A percentile compares a stretch with the other conserved stretches of the same genome.
phyloP scores from a whole-genome alignment of 2,329 filamentous ascomycete genomes.

The Aureobasidium sp. region DNA sequence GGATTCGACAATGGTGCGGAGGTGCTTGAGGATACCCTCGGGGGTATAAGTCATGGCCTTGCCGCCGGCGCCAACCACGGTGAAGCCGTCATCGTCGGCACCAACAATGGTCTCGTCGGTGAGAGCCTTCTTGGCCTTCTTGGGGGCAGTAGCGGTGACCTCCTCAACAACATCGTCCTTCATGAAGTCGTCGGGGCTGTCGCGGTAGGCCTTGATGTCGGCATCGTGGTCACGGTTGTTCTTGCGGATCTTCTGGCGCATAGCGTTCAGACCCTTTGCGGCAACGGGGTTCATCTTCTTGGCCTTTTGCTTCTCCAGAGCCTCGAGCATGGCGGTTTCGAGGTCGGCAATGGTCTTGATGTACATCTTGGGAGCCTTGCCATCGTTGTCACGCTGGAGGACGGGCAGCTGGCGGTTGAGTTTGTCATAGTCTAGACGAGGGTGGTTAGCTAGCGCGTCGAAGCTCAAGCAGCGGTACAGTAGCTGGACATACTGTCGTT shows the following conservation, averaged over 20 bases:
- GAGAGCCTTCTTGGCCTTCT: conserved; percentile 38
- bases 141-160: conserved; percentile 45
- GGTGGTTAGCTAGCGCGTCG: neutral
- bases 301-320: conserved; percentile 87
- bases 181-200: conserved; percentile 81
- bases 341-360: conserved; percentile 88
- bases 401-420: conserved; percentile 45
- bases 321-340: conserved; percentile 90
- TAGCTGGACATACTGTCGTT: conserved; percentile 21
- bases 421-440: conserved; percentile 46
- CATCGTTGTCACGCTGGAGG: conserved; percentile 49
- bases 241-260: conserved; percentile 98
- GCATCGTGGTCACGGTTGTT: conserved; percentile 90
- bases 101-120: conserved; percentile 43
- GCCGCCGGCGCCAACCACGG: conserved; percentile 79
- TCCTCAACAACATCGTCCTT: conserved; percentile 72
- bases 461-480: neutral
- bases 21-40: conserved; percentile 96
- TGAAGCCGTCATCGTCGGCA: conserved; percentile 78
- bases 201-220: conserved; percentile 80
- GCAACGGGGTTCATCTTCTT: conserved; percentile 99
- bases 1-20: conserved; percentile 86
- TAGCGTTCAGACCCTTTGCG: conserved; percentile 86
- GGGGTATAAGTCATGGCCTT: conserved; percentile 86
- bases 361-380: conserved; percentile 80